Evolutionary conservation across 371 early-diverging fungal species (phyloP), one percentile per base, ranked within the genome.

Genomic region (Haplosporangium sp.): DNA sequence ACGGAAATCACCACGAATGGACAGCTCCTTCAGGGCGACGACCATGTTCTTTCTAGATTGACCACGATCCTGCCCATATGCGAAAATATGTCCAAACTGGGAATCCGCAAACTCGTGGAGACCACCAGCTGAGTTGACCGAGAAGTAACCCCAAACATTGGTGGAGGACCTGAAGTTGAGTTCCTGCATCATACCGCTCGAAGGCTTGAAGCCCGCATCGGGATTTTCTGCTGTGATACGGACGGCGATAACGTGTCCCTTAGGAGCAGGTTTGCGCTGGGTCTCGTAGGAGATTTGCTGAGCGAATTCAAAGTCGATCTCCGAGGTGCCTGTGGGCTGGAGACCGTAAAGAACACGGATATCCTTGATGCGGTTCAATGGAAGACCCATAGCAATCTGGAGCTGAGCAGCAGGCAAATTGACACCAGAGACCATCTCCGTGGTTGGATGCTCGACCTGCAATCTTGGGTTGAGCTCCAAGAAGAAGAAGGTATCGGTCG

Each of bases 141-240:
- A 95, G 88, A 99, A 99, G 87, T 99, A 99, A 50, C 98, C 99
- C 96, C 98, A 98, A 46, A 97, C 98, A 66, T 98, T 97, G 58
- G 92, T 92, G 82, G 93, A 94, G 58, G 93, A 93, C 55, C 95
- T 85, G 87, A 98, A 99, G 82, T 96, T 98, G 62, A 99, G 93
- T 80, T 96, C 96, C 66, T 94, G 92, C 85, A 99, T 91, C 84
- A 93, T 94, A 69, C 99, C 99, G 57, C 93, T 92, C 67, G 94
- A 94, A 50, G 99, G 99, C 84, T 96, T 95, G 90, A 99, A 99
- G 16, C 97, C 98, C 51, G 97, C 98, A 81, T 98, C 97, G 37
- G 99, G 98, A 83, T 98, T 98, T 84, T 99, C 99, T n/a, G 99
- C 99, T 8, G 98, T 98, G 77, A 99, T 98, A 83, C 99, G 94